These are phyloP conservation scores for Malus sylvestris DNA, from an alignment of 306 rosid species.

Conservation along the genomic window DNA sequence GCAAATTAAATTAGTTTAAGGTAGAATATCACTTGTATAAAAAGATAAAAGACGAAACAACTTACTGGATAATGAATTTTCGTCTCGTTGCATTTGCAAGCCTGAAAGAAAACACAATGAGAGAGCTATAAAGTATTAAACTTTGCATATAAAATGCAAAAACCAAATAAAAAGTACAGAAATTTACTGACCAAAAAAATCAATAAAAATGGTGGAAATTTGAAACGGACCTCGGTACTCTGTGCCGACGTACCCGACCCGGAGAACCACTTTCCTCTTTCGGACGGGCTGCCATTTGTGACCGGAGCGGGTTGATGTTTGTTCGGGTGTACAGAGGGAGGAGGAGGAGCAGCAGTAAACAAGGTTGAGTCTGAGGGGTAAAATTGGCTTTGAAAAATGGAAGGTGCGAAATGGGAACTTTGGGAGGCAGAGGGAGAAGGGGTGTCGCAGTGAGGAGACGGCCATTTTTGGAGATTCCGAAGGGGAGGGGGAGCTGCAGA, in stretches of 20 bases:
- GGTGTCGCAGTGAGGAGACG: conserved; percentile 34
- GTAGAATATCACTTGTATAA: too few relatives aligned
- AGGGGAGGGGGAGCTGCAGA: too few relatives aligned
- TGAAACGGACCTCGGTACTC: conserved; percentile 64
- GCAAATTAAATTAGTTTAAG: too few relatives aligned
- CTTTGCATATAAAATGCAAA: background rate
- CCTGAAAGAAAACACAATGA: conserved; percentile 36
- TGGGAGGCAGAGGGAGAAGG: conserved; percentile 25
- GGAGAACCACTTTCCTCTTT: conserved; percentile 78
- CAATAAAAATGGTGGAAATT: background rate
- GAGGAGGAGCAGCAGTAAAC: conserved; percentile 17
- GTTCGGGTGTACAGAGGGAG: background rate
- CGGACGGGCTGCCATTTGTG: conserved; percentile 56
- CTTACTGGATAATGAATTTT: conserved; percentile 57
- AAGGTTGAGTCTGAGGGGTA: conserved; percentile 18
- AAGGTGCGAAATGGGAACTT: conserved; percentile 18
- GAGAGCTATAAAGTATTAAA: background rate
- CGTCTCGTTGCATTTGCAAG: conserved; percentile 67
- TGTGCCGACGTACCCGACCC: conserved; percentile 76
- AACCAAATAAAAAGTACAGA: background rate
- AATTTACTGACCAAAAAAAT: background rate
- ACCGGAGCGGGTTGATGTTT: background rate
- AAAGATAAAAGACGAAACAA: background rate
- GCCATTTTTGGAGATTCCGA: conserved; percentile 22
- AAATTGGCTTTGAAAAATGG: background rate